phyloP scores from a whole-genome alignment of 345 rosid species.

The Salix purpurea region DNA sequence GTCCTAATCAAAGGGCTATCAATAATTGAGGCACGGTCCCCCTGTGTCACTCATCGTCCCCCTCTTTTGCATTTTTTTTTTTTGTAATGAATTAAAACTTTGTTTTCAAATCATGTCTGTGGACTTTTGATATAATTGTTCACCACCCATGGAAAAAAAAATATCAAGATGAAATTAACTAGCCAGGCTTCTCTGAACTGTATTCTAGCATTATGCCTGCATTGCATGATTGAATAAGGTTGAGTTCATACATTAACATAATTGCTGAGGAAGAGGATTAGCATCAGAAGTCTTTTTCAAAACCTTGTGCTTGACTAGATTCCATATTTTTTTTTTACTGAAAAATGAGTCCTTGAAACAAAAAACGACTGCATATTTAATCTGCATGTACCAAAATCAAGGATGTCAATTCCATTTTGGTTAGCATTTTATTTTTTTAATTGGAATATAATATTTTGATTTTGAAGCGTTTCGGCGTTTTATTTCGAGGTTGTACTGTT shows the following conservation, averaged over 20 bases:
- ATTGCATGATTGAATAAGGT: neutral
- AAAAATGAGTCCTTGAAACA: neutral
- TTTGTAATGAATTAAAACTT: neutral
- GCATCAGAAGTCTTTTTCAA: constrained; percentile 19
- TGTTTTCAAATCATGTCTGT: neutral
- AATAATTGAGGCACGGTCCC: constrained; percentile 30
- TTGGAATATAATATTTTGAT: too few species aligned
- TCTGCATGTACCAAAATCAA: neutral
- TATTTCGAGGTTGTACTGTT: too few species aligned
- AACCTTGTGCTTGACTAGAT: constrained; percentile 14
- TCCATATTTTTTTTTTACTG: constrained; percentile 5
- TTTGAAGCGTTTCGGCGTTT: too few species aligned
- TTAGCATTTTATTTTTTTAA: too few species aligned
- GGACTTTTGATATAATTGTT: neutral
- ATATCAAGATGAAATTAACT: neutral
- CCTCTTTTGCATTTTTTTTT: neutral
- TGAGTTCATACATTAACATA: neutral
- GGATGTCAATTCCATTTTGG: too few species aligned
- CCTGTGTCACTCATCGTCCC: constrained; percentile 18
- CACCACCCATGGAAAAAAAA: neutral
- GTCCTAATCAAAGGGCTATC: constrained; percentile 21
- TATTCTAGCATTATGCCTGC: constrained; percentile 8
- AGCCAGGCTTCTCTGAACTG: neutral
- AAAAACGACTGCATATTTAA: neutral
- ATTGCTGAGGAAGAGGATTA: constrained; percentile 22